A percentile compares a stretch with the other conserved stretches of the same genome.
Evolutionary conservation across 1,139 yeast species (phyloP).

Genomic region (Suhomyces coccinellae): DNA sequence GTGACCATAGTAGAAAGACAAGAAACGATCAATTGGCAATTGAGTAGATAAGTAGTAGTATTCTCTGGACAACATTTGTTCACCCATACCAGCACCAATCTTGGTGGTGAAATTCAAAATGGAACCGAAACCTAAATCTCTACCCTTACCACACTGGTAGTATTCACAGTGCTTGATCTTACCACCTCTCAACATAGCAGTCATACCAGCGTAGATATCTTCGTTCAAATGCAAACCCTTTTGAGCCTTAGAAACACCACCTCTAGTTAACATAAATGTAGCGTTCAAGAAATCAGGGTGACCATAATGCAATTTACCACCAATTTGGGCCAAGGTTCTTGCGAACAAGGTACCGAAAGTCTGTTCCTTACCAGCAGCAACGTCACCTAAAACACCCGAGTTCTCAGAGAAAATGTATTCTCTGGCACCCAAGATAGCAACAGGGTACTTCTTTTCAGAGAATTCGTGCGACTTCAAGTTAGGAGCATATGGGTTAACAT

Average conservation of each 20-base stretch:
- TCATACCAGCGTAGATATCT: conserved; percentile 99
- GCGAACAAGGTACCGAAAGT: conserved; percentile 98
- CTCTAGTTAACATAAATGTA: conserved; percentile 94
- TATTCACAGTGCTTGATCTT: conserved; percentile 98
- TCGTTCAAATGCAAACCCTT: conserved; percentile 98
- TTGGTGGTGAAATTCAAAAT: conserved; percentile 97
- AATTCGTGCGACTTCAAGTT: conserved; percentile 46
- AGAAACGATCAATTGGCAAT: conserved; percentile 93
- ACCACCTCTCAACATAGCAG: conserved; percentile 96
- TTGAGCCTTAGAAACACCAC: conserved; percentile 99
- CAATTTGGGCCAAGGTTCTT: conserved; percentile 96
- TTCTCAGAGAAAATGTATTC: conserved; percentile 98
- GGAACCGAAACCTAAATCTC: conserved; percentile 99
- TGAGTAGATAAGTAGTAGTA: conserved; percentile 97
- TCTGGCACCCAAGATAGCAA: conserved; percentile 98
- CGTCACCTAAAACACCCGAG: conserved; percentile 98
- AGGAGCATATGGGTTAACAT: conserved; percentile 77
- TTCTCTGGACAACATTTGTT: conserved; percentile 97
- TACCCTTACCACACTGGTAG: conserved; percentile 99
- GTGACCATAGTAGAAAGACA: conserved; percentile 97
- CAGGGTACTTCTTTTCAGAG: conserved; percentile 61
- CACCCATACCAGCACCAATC: conserved; percentile 99
- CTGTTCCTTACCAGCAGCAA: conserved; percentile 99
- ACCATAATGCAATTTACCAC: conserved; percentile 99
- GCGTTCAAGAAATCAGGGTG: conserved; percentile 98